Conservation (phyloP, 768 basidiomycete species). For the Serendipita sp. region DNA sequence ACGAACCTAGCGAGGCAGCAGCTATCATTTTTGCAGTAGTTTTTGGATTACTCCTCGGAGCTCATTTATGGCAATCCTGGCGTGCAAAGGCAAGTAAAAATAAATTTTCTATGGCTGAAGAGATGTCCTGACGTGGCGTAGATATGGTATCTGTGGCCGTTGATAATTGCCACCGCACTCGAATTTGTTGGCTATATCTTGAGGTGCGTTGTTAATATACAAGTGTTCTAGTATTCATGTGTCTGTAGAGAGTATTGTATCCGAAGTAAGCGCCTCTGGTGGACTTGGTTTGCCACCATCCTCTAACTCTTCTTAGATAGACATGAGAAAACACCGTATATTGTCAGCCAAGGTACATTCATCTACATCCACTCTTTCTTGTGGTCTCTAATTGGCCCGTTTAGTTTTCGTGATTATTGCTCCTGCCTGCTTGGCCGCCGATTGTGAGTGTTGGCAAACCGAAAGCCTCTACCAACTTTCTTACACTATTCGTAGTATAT, state of each 20-base stretch:
- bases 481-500: background rate
- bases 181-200: background rate
- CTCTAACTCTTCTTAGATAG: background rate
- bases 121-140: background rate
- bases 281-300: background rate
- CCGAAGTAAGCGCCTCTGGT: background rate
- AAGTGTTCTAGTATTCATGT: background rate
- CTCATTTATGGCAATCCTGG: background rate
- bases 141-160: slow-evolving; percentile 4
- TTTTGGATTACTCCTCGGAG: background rate
- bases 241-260: background rate
- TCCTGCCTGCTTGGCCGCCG: slow-evolving; percentile 1
- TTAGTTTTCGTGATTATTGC: slow-evolving; percentile 1
- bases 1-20: background rate
- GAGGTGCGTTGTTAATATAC: background rate
- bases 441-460: background rate
- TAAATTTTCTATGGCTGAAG: background rate
- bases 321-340: background rate
- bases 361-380: background rate
- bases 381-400: background rate
- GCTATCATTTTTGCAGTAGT: background rate
- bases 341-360: slow-evolving; percentile 3
- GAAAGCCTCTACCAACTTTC: background rate
- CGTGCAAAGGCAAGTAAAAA: background rate
- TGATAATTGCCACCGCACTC: background rate